Evolutionary conservation across 108 stramenopile species (phyloP), one percentile per base, ranked within the genome.

Genomic region (Discostella pseudostelligera): DNA sequence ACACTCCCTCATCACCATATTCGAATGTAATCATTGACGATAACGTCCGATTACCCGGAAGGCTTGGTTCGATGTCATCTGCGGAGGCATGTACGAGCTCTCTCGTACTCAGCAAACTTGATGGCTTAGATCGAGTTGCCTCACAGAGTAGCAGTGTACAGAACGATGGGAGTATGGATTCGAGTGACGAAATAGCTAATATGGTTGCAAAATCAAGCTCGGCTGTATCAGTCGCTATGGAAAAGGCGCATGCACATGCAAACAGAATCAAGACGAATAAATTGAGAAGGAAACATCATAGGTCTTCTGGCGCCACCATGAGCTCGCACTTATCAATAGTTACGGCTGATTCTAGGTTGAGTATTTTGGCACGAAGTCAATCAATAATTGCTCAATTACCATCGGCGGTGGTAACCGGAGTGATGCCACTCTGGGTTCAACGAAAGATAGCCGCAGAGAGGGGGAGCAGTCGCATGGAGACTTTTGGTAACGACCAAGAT

Each of bases 41-140:
- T 55, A 32, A 42, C 32, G 53, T 70, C 24, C 69, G 60, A 11
- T 32, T 69, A 11, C 68, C 68, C 14, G 68, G 68, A 39, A 69
- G 59, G 21, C 59, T 58, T 45, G 56, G 62, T 43, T 47, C 68
- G 2, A 8, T 60, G 46, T 57, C 56, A 13, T 58, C 39, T 24
- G 39, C 58, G 8, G 58, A 69, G 39, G 60, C 53, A 53, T 35
- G 59, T 17, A 60, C 57, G 3, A 49, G 48, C 49, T 70, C 59
- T 10, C 62, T 46, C 46, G 22, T 50, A 10, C 51, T 70, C 36
- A 70, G 60, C 14, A 58, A 58, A 39, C 32, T 70, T 21, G 69
- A 70, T 54, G 69, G 69, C 8, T 21, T 70, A 24, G 53, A 58
- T 43, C 37, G 32, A 61, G 44, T 60, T 44, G 22, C 13, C 1